Evolutionary conservation across 768 basidiomycete genomes (phyloP).

Genomic region (Lactarius akahatsu): DNA sequence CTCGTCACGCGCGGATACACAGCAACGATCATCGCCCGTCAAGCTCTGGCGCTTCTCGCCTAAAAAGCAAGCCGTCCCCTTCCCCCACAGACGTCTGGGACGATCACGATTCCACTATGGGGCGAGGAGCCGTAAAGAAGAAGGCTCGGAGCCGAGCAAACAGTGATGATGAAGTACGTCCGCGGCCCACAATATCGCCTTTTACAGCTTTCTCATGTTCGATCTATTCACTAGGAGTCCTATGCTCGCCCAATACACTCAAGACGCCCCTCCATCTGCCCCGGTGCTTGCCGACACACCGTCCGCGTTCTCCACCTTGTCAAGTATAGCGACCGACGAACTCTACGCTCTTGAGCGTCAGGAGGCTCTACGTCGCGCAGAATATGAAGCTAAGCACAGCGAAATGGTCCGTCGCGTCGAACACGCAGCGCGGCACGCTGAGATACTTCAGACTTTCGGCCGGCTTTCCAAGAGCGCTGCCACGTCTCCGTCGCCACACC

Average conservation of each 20-base stretch:
- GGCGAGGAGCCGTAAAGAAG: constrained; percentile 25
- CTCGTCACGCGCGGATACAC: constrained; percentile 93
- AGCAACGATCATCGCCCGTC: constrained; percentile 50
- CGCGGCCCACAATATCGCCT: not conserved
- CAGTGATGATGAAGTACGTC: constrained; percentile 79
- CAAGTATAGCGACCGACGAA: constrained; percentile 82
- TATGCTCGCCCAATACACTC: constrained; percentile 39
- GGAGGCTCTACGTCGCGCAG: constrained; percentile 66
- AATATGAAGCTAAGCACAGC: constrained; percentile 54
- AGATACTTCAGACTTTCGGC: constrained; percentile 39
- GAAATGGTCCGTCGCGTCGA: constrained; percentile 41
- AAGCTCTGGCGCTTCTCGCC: constrained; percentile 7
- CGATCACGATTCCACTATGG: constrained; percentile 18
- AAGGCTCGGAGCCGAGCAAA: constrained; percentile 77
- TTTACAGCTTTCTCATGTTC: constrained; percentile 20
- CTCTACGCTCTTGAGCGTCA: constrained; percentile 84
- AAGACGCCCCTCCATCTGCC: constrained; percentile 21
- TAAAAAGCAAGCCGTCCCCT: constrained; percentile 15
- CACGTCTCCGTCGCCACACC: constrained; percentile 25
- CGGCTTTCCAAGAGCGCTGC: constrained; percentile 31
- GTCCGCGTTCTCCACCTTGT: constrained; percentile 55
- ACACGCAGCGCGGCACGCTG: constrained; percentile 45
- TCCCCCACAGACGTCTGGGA: constrained; percentile 26
- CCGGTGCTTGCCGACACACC: constrained; percentile 33
- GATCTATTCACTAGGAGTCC: constrained; percentile 35